Percentiles rank a stretch among this genome's conserved stretches.
These are phyloP conservation scores for Paracorniculantispora psalliotae DNA, from an alignment of 2,329 filamentous ascomycete genomes.

Conservation along the genomic window DNA sequence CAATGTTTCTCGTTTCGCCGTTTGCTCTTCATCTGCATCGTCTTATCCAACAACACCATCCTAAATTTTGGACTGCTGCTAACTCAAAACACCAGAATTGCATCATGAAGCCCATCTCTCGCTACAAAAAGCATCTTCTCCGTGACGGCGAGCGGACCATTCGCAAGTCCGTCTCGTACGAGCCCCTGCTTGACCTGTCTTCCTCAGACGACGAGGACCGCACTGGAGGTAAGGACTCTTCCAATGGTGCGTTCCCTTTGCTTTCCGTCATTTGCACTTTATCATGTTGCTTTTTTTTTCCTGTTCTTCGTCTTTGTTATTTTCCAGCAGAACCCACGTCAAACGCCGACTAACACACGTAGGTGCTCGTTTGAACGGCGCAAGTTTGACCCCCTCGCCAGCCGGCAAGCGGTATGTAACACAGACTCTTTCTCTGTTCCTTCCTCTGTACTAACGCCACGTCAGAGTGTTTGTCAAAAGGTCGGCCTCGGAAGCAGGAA, in stretches of 20 bases:
- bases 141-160: slow-evolving; percentile 12
- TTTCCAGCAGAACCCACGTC: not conserved
- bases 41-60: not conserved
- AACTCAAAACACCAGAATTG: not conserved
- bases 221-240: slow-evolving; percentile 12
- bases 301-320: not conserved
- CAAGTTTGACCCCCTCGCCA: slow-evolving; percentile 14
- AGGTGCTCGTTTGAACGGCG: slow-evolving; percentile 12
- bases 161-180: slow-evolving; percentile 15
- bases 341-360: not conserved
- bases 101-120: slow-evolving; percentile 3
- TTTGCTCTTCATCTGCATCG: not conserved
- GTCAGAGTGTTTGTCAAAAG: slow-evolving; percentile 4
- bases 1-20: not conserved
- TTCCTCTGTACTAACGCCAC: not conserved
- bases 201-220: slow-evolving; percentile 16
- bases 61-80: not conserved
- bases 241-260: not conserved
- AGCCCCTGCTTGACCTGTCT: slow-evolving; percentile 11
- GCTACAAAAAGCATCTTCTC: not conserved
- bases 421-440: not conserved
- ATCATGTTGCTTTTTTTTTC: not conserved
- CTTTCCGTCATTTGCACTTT: not conserved
- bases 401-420: slow-evolving; percentile 9
- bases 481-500: slow-evolving; percentile 7